Conservation (phyloP, 805 yeast species). For the Candida rishiriensis region DNA sequence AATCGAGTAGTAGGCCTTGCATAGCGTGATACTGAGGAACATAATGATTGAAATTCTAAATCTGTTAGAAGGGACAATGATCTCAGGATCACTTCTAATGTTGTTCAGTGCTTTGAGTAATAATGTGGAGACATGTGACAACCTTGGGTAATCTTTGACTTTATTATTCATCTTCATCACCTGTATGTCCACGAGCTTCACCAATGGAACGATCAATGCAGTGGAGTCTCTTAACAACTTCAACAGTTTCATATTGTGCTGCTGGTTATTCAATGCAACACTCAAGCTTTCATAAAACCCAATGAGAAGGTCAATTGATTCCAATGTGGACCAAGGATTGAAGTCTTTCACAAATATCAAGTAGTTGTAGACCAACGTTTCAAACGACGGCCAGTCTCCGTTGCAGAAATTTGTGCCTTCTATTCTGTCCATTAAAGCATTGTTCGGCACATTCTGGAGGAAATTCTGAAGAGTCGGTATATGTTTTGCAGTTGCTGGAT, state of each 20-base stretch:
- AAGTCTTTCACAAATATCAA: conserved; percentile 42
- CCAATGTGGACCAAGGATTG: conserved; percentile 51
- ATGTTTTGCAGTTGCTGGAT: conserved; percentile 17
- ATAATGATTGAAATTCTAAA: conserved; percentile 44
- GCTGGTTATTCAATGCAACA: conserved; percentile 43
- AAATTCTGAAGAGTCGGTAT: conserved; percentile 24
- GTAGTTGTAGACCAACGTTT: conserved; percentile 38
- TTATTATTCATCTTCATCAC: conserved; percentile 34
- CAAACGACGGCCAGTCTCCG: conserved; percentile 41
- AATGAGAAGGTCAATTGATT: conserved; percentile 52
- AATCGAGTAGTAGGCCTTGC: conserved; percentile 48
- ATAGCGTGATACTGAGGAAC: conserved; percentile 44
- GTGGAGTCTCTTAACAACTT: conserved; percentile 35
- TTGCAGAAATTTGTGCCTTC: conserved; percentile 28
- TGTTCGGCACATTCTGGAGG: conserved; percentile 20
- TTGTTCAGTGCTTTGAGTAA: conserved; percentile 46
- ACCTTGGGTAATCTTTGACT: conserved; percentile 34
- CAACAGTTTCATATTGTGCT: conserved; percentile 34
- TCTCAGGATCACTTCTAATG: conserved; percentile 41
- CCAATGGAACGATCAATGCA: conserved; percentile 39
- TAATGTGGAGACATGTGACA: conserved; percentile 44
- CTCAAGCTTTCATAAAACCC: conserved; percentile 43
- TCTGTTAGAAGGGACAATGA: conserved; percentile 27
- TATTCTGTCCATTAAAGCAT: conserved; percentile 21
- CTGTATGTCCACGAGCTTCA: conserved; percentile 37